Base-by-base conservation (phyloP, 1,284 basidiomycete species). In the Ceratobasidium sp. region DNA sequence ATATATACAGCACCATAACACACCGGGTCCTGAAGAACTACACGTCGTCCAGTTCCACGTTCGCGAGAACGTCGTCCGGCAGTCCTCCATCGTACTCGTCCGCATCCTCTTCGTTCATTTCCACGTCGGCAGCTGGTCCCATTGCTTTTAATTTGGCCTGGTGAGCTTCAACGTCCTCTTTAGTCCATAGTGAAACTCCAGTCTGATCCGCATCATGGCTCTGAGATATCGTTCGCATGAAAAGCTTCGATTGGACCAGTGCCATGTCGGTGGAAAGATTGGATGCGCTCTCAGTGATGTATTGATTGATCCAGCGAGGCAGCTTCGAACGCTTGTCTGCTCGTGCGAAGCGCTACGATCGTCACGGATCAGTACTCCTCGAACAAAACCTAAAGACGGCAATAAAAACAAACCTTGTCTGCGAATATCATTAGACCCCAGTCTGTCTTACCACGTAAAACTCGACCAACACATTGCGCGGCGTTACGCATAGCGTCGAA, bases 361-460 rank as follows among this genome's bases (percentile, higher is more conserved):
- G 64, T 26, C 18, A 7, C 38, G 55, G 18, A n/a, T 63, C 23
- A 63, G n/a, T n/a, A 72, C 64, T 11, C 55, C 49, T 55, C 32
- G 57, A 44, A 52, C 41, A 41, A 30, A 54, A 43, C 28, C 14
- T 35, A 13, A 23, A 14, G 28, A 23, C 50, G 32, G 38, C 13
- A 32, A 30, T 3, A 70, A 41, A 52, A 38, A 28, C 50, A n/a
- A 70, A 94, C 95, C 88, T 96, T 98, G 83, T 99, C 98, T 0
- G 98, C 98, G 82, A 99, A 99, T 16, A 99, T 91, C 98, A 99
- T 99, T 78, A 99, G 83, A 52, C 98, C 98, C 92, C 98, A 99
- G 82, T 99, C 98, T 0, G 97, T 98, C 85, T 99, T 99, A 77
- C 97, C 97, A 72, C 98, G 90, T 80, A 99, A 82, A 30, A 98